These are phyloP conservation scores for Pyrenochaeta sp. DNA, from an alignment of 2,329 filamentous ascomycete genomes.

Conservation along the genomic window DNA sequence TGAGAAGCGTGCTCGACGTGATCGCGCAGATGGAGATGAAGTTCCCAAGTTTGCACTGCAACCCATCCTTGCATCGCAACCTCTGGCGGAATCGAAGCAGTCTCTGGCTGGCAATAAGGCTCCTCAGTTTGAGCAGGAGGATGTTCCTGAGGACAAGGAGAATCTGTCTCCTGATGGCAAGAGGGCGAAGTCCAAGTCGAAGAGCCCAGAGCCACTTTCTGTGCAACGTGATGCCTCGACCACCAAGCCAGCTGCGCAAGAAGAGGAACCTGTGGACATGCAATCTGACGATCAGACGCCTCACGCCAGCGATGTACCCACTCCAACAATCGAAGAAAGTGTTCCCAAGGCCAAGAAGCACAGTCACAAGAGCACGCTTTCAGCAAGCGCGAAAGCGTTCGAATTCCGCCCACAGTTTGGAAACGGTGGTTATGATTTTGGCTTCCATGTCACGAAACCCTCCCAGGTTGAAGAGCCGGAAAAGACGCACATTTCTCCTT, in stretches of 20 bases:
- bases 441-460: constrained; percentile 49
- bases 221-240: constrained; percentile 15
- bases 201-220: constrained; percentile 34
- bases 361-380: constrained; percentile 63
- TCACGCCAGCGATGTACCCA: constrained; percentile 37
- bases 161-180: constrained; percentile 42
- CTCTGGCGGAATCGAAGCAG: constrained; percentile 36
- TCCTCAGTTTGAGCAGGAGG: constrained; percentile 27
- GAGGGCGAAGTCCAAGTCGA: constrained; percentile 33
- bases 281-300: constrained; percentile 28
- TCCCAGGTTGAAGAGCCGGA: constrained; percentile 37
- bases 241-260: constrained; percentile 18
- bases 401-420: constrained; percentile 51
- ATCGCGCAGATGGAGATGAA: constrained; percentile 71
- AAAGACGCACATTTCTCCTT: constrained; percentile 23
- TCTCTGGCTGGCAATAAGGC: constrained; percentile 30
- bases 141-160: constrained; percentile 45
- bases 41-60: constrained; percentile 74
- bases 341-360: constrained; percentile 35
- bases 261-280: constrained; percentile 24
- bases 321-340: constrained; percentile 39
- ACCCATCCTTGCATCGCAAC: constrained; percentile 48
- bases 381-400: constrained; percentile 75
- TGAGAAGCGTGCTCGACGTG: constrained; percentile 76
- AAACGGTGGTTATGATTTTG: constrained; percentile 44